Evolutionary conservation across 2,329 filamentous ascomycete genomes (phyloP).

Genomic region (Colletotrichum sp.): DNA sequence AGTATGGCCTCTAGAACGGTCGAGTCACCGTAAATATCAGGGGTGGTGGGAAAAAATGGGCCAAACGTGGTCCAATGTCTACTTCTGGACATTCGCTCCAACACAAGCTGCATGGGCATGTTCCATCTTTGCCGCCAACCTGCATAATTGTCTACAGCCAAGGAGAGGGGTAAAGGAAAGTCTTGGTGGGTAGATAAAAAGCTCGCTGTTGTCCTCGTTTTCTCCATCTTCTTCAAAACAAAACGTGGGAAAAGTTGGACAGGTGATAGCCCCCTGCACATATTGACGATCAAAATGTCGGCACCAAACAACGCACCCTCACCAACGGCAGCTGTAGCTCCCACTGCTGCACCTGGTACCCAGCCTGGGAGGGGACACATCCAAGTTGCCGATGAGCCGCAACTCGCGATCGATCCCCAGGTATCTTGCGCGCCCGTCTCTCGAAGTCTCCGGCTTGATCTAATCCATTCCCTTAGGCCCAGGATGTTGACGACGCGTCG

Average conservation of each 20-base stretch:
- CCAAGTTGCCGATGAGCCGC: neutral
- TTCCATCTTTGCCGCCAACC: neutral
- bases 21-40: neutral
- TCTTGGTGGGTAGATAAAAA: neutral
- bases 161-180: neutral
- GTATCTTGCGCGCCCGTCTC: neutral
- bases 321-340: neutral
- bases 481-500: neutral
- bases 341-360: accelerated
- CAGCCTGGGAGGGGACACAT: neutral
- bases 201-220: neutral
- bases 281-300: neutral
- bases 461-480: neutral
- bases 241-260: neutral
- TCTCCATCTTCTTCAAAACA: neutral
- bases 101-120: neutral
- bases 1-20: neutral
- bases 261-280: neutral
- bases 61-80: neutral
- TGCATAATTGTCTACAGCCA: neutral
- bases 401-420: neutral
- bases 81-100: neutral
- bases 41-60: neutral
- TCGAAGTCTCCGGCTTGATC: neutral
- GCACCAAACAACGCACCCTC: neutral